Percentiles rank a stretch among this genome's conserved stretches.
Conservation (phyloP, 306 rosid genomes). For the Acmispon strigosus region DNA sequence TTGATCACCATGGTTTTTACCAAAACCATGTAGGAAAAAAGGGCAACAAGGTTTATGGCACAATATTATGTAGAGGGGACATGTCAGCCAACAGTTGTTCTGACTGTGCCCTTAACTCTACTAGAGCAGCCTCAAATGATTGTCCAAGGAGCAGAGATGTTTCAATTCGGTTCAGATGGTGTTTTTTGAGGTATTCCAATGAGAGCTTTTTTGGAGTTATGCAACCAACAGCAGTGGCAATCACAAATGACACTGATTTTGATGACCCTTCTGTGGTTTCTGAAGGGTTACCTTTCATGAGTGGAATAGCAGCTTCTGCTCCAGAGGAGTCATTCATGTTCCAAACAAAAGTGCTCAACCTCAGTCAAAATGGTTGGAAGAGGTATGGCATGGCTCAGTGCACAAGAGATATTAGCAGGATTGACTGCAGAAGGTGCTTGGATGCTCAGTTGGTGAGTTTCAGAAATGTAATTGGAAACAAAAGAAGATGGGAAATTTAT, state of each 20-base stretch:
- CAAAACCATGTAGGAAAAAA: constrained; percentile 24
- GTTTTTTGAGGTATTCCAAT: constrained; percentile 43
- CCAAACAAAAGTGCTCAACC: constrained; percentile 22
- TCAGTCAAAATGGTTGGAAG: constrained; percentile 32
- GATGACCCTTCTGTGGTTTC: constrained; percentile 39
- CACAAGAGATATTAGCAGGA: constrained; percentile 40
- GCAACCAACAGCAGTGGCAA: constrained; percentile 23
- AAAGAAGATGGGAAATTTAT: constrained; percentile 51
- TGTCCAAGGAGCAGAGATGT: constrained; percentile 40
- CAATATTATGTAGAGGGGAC: constrained; percentile 47
- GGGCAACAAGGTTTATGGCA: constrained; percentile 34
- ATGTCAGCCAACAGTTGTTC: constrained; percentile 31
- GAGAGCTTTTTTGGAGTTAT: constrained; percentile 32
- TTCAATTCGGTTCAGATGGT: constrained; percentile 43
- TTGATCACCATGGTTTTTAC: constrained; percentile 38
- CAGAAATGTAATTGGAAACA: constrained; percentile 36
- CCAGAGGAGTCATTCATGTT: constrained; percentile 32
- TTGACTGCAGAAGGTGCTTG: constrained; percentile 39
- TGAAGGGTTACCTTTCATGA: constrained; percentile 36
- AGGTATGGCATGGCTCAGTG: constrained; percentile 69
- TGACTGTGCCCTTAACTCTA: constrained; percentile 30
- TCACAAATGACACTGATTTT: constrained; percentile 39
- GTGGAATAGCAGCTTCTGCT: constrained; percentile 24
- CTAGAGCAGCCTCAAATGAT: constrained; percentile 17
- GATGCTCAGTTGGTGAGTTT: constrained; percentile 33